Conservation (phyloP, 768 basidiomycete genomes). For the Tubosaeta sp. region DNA sequence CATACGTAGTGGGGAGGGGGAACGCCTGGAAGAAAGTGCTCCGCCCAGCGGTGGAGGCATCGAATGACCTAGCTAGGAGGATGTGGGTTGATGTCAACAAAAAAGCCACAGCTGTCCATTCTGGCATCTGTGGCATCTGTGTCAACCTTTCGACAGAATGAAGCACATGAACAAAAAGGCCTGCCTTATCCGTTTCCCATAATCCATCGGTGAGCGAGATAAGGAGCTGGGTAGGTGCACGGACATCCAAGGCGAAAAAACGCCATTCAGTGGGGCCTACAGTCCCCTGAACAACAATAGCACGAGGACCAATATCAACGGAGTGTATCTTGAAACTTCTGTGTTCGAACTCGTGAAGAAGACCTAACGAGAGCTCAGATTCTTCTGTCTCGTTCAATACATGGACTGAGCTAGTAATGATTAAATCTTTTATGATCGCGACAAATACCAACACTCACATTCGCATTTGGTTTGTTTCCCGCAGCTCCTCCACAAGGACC, state of each 20-base stretch:
- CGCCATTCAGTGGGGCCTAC: background rate
- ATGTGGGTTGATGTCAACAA: slow-evolving; percentile 23
- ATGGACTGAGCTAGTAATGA: background rate
- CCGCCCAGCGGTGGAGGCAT: too few relatives aligned
- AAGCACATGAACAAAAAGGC: background rate
- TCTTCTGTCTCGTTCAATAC: background rate
- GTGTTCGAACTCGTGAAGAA: slow-evolving; percentile 11
- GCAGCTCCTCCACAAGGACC: slow-evolving; percentile 3
- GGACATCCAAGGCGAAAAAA: slow-evolving; percentile 13
- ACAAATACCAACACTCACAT: background rate
- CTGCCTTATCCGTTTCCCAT: slow-evolving; percentile 4
- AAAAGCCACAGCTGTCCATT: too few relatives aligned
- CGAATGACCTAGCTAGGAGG: background rate
- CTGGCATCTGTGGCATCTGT: background rate
- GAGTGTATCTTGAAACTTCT: background rate
- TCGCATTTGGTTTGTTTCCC: background rate
- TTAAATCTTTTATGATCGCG: too few relatives aligned
- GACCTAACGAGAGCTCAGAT: slow-evolving; percentile 7
- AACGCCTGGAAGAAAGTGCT: background rate
- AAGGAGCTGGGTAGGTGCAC: slow-evolving; percentile 3
- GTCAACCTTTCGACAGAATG: background rate
- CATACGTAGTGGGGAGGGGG: background rate
- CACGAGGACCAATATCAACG: slow-evolving; percentile 11
- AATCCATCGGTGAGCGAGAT: background rate
- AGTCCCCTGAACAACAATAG: background rate